A percentile compares a stretch with the other conserved stretches of the same genome.
Conservation (phyloP, 148 eudicot genomes). For the Rhododendron ferrugineum region DNA sequence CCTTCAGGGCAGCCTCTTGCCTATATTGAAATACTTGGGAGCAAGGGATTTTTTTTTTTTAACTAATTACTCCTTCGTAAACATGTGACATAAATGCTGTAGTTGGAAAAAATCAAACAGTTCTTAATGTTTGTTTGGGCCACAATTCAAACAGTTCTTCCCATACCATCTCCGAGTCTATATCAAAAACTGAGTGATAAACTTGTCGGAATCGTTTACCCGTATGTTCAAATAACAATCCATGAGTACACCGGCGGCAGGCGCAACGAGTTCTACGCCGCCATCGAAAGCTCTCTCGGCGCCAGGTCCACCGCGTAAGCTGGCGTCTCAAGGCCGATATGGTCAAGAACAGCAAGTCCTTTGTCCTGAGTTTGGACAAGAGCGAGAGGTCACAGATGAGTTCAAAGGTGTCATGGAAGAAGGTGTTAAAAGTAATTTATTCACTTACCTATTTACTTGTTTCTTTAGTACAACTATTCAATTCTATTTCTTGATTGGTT, state of each 20-base stretch:
- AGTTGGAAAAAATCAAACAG: not conserved
- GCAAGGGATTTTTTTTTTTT: too few relatives aligned
- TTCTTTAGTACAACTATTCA: too few relatives aligned
- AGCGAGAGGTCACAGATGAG: constrained; percentile 32
- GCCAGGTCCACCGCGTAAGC: constrained; percentile 24
- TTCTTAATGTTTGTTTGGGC: too few relatives aligned
- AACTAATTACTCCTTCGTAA: too few relatives aligned
- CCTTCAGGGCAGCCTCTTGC: not conserved
- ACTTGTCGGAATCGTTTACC: constrained; percentile 7
- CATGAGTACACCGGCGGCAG: constrained; percentile 16
- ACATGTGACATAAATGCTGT: not conserved
- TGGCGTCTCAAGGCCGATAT: constrained; percentile 24
- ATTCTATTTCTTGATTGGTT: too few relatives aligned
- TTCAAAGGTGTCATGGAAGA: constrained; percentile 19
- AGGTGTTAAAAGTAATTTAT: not conserved
- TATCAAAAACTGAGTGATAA: too few relatives aligned
- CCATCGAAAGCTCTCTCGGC: constrained; percentile 34
- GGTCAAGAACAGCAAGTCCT: constrained; percentile 15
- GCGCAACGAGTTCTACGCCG: constrained; percentile 16
- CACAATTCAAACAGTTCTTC: too few relatives aligned
- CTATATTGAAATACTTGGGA: not conserved
- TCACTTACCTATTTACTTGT: not conserved
- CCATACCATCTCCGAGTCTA: too few relatives aligned
- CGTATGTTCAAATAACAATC: constrained; percentile 10
- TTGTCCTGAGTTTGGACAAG: constrained; percentile 32